Percentiles rank a stretch among this genome's conserved stretches.
Conservation (phyloP, 306 rosid species). For the Glycyrrhiza uralensis region DNA sequence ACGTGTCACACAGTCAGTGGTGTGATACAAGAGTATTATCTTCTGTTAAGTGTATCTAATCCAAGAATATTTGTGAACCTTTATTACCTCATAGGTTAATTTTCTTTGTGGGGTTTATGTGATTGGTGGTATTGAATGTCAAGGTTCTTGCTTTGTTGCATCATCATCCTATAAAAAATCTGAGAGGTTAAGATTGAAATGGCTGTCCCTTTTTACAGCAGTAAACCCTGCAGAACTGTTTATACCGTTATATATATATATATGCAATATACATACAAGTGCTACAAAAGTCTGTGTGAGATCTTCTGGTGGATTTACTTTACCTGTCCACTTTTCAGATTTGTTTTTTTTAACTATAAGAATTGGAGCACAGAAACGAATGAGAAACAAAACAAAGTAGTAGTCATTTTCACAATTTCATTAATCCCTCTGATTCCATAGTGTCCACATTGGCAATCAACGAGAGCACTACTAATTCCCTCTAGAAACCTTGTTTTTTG, state of each 20-base stretch:
- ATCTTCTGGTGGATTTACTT: conserved; percentile 27
- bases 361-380: conserved; percentile 26
- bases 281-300: neutral
- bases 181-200: conserved; percentile 10
- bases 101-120: neutral
- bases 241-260: neutral
- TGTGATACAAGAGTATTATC: neutral
- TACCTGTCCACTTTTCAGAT: conserved; percentile 27
- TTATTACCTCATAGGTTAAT: conserved; percentile 10
- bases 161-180: neutral
- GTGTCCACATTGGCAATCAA: conserved; percentile 43
- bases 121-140: conserved; percentile 2
- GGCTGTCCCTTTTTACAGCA: conserved; percentile 14
- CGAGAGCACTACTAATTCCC: conserved; percentile 43
- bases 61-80: neutral
- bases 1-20: neutral
- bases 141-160: neutral
- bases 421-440: conserved; percentile 22
- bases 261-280: neutral
- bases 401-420: conserved; percentile 34
- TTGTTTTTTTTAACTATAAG: conserved; percentile 4
- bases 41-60: neutral
- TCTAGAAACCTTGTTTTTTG: conserved; percentile 39
- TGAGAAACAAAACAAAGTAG: conserved; percentile 24
- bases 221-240: neutral